phyloP scores from a whole-genome alignment of 495 filamentous ascomycete genomes.

The Penicillium salamii region DNA sequence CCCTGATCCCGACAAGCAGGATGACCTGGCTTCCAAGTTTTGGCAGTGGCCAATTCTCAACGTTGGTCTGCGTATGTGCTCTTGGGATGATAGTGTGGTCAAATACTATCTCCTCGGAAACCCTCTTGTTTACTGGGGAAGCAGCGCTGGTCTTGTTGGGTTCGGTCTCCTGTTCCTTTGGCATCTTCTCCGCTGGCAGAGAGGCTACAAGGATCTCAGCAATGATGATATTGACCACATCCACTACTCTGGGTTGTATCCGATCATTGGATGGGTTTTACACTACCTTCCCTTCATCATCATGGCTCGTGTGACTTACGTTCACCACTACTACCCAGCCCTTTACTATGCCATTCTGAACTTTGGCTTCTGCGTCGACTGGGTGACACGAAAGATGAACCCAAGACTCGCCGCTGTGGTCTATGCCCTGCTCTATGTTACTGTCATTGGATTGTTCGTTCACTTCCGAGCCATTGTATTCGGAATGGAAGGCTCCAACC shows the following conservation, averaged over 20 bases:
- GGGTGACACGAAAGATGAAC: slow-evolving; percentile 63
- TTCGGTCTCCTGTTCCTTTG: slow-evolving; percentile 71
- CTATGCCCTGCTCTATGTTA: slow-evolving; percentile 68
- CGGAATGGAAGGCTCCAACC: slow-evolving; percentile 83
- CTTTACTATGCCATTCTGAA: slow-evolving; percentile 94
- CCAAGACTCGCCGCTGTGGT: slow-evolving; percentile 56
- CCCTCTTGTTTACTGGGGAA: slow-evolving; percentile 93
- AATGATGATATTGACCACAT: slow-evolving; percentile 82
- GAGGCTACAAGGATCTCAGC: slow-evolving; percentile 83
- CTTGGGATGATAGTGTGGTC: slow-evolving; percentile 92
- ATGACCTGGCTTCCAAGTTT: slow-evolving; percentile 92
- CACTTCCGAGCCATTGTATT: slow-evolving; percentile 94
- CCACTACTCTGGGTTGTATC: slow-evolving; percentile 90
- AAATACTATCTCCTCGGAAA: slow-evolving; percentile 99
- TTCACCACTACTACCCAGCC: slow-evolving; percentile 99
- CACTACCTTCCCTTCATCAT: slow-evolving; percentile 94
- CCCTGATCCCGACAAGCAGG: slow-evolving; percentile 97
- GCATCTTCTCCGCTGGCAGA: slow-evolving; percentile 95
- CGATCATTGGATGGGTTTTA: slow-evolving; percentile 88
- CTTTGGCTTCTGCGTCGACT: slow-evolving; percentile 86
- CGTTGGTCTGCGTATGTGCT: slow-evolving; percentile 96
- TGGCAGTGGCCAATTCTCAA: slow-evolving; percentile 98
- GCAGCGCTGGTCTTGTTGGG: slow-evolving; percentile 69
- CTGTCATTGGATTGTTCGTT: slow-evolving; percentile 75
- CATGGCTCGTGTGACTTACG: slow-evolving; percentile 98